Percentiles rank a stretch among this genome's conserved stretches.
phyloP scores from a whole-genome alignment of 371 early-diverging fungal genomes.

The Mucor velutinosus region DNA sequence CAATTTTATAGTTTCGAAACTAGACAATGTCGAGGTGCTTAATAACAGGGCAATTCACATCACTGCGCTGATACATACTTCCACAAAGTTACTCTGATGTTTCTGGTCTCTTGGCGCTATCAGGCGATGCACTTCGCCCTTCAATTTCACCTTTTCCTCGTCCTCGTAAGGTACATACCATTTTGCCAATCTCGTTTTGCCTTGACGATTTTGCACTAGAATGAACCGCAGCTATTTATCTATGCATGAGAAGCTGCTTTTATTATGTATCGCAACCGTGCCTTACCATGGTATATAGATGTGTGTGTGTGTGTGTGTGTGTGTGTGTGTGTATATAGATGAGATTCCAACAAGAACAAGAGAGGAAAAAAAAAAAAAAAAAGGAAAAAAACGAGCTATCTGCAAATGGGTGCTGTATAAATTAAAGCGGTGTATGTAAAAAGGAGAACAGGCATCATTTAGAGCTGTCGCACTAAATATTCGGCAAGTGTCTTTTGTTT shows the following conservation, averaged over 20 bases:
- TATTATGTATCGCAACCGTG: not conserved
- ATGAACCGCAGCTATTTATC: conserved; percentile 89
- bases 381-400: not conserved
- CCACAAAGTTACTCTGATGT: conserved; percentile 95
- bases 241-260: not conserved
- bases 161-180: conserved; percentile 96
- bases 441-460: not conserved
- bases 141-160: conserved; percentile 92
- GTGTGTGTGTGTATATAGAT: too few species aligned
- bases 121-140: conserved; percentile 92
- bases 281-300: conserved; percentile 1
- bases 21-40: conserved; percentile 17
- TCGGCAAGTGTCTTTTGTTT: too few species aligned
- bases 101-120: conserved; percentile 96
- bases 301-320: not conserved
- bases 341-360: not conserved
- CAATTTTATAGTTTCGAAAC: conserved; percentile 93
- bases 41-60: not conserved
- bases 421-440: conserved; percentile 4
- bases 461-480: not conserved
- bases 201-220: conserved; percentile 96
- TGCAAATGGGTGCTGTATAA: not conserved
- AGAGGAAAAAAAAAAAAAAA: not conserved
- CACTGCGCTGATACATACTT: conserved; percentile 55
- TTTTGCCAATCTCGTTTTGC: conserved; percentile 94